Base-by-base conservation (phyloP, 306 rosid species). In the Quercus bicolor region DNA sequence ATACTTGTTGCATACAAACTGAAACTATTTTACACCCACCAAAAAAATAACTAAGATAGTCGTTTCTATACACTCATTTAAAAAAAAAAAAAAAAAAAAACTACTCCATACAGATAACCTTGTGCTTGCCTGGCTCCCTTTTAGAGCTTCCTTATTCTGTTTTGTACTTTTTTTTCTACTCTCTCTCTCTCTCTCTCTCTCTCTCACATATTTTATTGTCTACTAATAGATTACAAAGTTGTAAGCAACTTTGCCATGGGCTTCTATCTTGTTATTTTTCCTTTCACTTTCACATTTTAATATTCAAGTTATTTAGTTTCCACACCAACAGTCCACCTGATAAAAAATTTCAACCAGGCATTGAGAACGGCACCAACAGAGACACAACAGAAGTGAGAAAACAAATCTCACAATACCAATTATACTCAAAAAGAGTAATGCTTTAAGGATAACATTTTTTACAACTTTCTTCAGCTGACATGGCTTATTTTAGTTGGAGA, bases 351-450 rank as follows among this genome's bases (percentile, higher is more conserved):
- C 70, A 43, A 28, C 43, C 21, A 73, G 76, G 64, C 56, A 33
- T 71, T 24, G 29, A 57, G 66, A 26, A 15, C 20, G 65, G 68
- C 70, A 77, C 85, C 74, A 77, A 43, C 71, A 77, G 66, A 40
- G 54, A 52, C 52, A 54, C 62, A 74, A n/a, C 62, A 74, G 77
- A 20, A 62, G 68, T 28, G 33, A 16, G 26, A 69, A 71, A 77
- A 68, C 82, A 56, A 76, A 72, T 55, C 78, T 59, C 79, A 13
- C 53, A 48, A 48, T 13, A 12, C 70, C 5, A 59, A 65, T 31
- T 21, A 33, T 13, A 64, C 23, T 23, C 28, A 40, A 40, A 40
- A 40, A 8, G 2, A 1, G 1, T 40, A 40, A 40, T 8, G 11
- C 45, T 33, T 33, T 7, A 8, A 40, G 45, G 45, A 40, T 40